phyloP scores from a whole-genome alignment of 345 rosid species.

The Syzygium grande region DNA sequence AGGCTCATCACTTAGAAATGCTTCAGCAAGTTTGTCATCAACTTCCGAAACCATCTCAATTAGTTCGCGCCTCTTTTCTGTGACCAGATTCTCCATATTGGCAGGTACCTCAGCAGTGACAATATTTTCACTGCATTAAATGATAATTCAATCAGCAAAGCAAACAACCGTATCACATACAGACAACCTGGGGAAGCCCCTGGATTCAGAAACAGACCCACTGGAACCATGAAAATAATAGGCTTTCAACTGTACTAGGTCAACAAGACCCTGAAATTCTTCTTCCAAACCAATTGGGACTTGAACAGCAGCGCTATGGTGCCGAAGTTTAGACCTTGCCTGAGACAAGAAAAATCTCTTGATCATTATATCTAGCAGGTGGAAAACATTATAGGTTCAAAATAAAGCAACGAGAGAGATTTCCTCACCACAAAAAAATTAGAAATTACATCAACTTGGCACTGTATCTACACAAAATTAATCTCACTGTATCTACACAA shows the following conservation, averaged over 20 bases:
- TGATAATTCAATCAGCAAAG: background rate
- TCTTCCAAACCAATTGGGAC: conserved; percentile 96
- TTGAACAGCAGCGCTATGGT: conserved; percentile 96
- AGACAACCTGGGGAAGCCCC: background rate
- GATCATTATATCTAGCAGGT: background rate
- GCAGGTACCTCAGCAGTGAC: conserved; percentile 68
- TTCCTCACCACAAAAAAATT: background rate
- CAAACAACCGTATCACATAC: background rate
- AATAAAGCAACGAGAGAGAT: background rate
- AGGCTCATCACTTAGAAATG: conserved; percentile 81
- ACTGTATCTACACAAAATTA: background rate
- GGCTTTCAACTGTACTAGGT: conserved; percentile 71
- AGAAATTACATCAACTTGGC: background rate
- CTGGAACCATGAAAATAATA: conserved; percentile 69
- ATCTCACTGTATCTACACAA: background rate
- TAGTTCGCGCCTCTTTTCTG: conserved; percentile 81
- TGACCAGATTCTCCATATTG: conserved; percentile 63
- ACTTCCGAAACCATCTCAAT: conserved; percentile 93
- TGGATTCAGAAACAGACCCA: conserved; percentile 50
- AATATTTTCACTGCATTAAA: conserved; percentile 70
- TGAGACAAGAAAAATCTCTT: conserved; percentile 8
- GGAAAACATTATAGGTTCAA: background rate
- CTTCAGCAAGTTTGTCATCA: conserved; percentile 88
- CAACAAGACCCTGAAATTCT: conserved; percentile 79
- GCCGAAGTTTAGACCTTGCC: conserved; percentile 95